Conservation (phyloP, 2,329 filamentous ascomycete genomes). For the Fusarium caatingaense region DNA sequence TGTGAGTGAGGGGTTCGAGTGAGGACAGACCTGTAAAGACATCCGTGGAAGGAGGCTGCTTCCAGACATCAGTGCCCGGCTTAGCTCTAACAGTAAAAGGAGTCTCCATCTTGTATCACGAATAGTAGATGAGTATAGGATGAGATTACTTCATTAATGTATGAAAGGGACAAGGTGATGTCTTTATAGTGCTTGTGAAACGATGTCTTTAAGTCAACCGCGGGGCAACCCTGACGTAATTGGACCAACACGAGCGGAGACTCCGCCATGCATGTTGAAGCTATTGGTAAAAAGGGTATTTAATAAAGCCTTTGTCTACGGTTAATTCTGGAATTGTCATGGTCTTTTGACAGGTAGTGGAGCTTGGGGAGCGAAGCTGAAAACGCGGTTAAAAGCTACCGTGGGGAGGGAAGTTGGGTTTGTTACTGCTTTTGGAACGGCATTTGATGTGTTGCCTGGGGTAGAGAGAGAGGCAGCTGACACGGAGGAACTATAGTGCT, state of each 20-base stretch:
- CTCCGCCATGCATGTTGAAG: conserved; percentile 16
- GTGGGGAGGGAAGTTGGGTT: conserved; percentile 2
- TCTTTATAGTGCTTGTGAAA: conserved; percentile 15
- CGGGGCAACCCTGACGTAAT: conserved; percentile 41
- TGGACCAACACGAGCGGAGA: neutral
- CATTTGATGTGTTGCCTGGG: neutral
- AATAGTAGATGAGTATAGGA: neutral
- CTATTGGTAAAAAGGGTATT: neutral
- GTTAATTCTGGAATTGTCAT: conserved; percentile 6
- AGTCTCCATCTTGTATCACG: conserved; percentile 18
- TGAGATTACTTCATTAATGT: no score
- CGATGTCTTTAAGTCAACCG: neutral
- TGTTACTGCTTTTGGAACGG: conserved; percentile 1
- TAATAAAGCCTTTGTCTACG: neutral
- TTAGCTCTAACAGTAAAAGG: conserved; percentile 61
- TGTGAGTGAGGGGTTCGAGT: neutral
- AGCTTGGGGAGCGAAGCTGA: neutral
- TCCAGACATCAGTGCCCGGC: conserved; percentile 80
- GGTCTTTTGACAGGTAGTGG: neutral
- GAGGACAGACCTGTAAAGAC: conserved; percentile 68
- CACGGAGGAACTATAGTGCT: fast-evolving
- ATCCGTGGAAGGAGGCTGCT: conserved; percentile 74
- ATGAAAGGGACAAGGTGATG: neutral
- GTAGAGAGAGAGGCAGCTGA: neutral
- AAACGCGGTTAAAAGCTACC: neutral